Percentiles rank a stretch among this genome's conserved stretches.
phyloP scores from a whole-genome alignment of 768 basidiomycete species.

The Dioszegia aurantiaca region DNA sequence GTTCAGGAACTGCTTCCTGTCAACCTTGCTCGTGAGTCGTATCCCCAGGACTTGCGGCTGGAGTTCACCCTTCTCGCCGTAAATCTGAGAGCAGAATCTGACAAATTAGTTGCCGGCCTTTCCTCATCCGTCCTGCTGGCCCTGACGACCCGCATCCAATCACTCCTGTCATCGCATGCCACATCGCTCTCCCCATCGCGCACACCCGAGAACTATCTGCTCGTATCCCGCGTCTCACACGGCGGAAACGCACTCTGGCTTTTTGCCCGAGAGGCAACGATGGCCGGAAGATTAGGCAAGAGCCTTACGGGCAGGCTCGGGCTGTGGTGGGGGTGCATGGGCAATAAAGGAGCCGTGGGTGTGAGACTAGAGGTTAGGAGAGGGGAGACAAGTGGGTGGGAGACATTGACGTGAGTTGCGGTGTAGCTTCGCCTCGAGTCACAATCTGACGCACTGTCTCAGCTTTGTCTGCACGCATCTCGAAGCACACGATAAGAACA shows the following conservation, averaged over 20 bases:
- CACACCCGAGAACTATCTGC: conserved; percentile 61
- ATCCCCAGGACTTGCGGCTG: no score
- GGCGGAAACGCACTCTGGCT: conserved; percentile 84
- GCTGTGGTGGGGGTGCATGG: conserved; percentile 72
- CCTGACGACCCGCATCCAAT: conserved; percentile 65
- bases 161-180: conserved; percentile 44
- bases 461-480: conserved; percentile 93
- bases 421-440: background rate
- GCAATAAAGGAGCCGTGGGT: conserved; percentile 93
- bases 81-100: no score
- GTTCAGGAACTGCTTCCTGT: conserved; percentile 91
- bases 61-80: no score
- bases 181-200: conserved; percentile 27
- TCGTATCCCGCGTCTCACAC: conserved; percentile 75
- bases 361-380: conserved; percentile 71
- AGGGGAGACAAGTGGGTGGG: conserved; percentile 59
- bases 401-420: conserved; percentile 72
- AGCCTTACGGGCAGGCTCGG: conserved; percentile 66
- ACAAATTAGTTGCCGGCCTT: conserved; percentile 68
- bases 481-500: conserved; percentile 70
- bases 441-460: conserved; percentile 3
- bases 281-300: conserved; percentile 60
- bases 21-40: conserved; percentile 73
- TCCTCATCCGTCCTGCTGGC: conserved; percentile 68
- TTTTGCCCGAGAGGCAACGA: conserved; percentile 68